Percentiles rank a stretch among this genome's conserved stretches.
Evolutionary conservation across 305 asterid genomes (phyloP).

Genomic region (Fraxinus sp.): DNA sequence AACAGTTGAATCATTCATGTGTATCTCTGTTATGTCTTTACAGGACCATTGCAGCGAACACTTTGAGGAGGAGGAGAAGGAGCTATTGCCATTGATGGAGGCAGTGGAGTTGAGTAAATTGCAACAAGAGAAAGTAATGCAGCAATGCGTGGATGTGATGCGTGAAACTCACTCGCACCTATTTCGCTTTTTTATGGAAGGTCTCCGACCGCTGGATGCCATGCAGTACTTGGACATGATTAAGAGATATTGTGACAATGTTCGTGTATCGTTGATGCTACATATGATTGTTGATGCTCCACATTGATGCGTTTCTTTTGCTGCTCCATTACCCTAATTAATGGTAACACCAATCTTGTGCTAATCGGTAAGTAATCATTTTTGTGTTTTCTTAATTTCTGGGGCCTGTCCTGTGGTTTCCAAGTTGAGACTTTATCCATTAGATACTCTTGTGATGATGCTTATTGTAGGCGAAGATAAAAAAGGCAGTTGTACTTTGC

Average conservation of each 20-base stretch:
- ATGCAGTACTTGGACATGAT: constrained; percentile 80
- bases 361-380: not conserved
- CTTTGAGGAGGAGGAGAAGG: constrained; percentile 80
- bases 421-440: constrained; percentile 26
- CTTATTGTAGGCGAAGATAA: constrained; percentile 18
- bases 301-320: not conserved
- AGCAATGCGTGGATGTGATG: constrained; percentile 76
- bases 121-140: constrained; percentile 64
- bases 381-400: constrained; percentile 6
- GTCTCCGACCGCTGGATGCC: constrained; percentile 78
- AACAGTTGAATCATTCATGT: not conserved
- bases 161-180: constrained; percentile 74
- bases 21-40: constrained; percentile 6
- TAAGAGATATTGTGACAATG: constrained; percentile 62
- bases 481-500: constrained; percentile 29
- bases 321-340: not conserved
- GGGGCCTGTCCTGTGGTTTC: constrained; percentile 23
- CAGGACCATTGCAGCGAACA: constrained; percentile 76
- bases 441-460: constrained; percentile 24
- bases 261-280: constrained; percentile 63
- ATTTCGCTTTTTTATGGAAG: constrained; percentile 81
- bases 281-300: constrained; percentile 62
- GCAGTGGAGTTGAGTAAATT: constrained; percentile 69
- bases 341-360: not conserved
- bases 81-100: constrained; percentile 82